Evolutionary conservation across 306 rosid genomes (phyloP).

Genomic region (Astragalus glycyphyllos): DNA sequence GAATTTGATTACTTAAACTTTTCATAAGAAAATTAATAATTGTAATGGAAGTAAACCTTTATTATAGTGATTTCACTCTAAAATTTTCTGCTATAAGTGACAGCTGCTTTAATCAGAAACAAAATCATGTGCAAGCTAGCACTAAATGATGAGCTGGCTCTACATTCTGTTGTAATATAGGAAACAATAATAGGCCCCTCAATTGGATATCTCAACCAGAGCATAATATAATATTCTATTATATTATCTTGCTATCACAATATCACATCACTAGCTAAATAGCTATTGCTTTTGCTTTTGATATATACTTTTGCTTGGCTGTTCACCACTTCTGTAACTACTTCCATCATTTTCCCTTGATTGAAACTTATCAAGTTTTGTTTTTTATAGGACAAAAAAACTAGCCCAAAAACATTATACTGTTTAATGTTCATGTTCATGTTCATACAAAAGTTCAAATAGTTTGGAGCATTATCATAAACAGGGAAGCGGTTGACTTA

Average conservation of each 20-base stretch:
- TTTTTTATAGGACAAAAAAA: background rate
- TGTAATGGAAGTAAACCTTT: slow-evolving; percentile 39
- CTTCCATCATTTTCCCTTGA: slow-evolving; percentile 17
- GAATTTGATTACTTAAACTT: slow-evolving; percentile 34
- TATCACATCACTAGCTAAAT: background rate
- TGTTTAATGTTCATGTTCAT: too few relatives aligned
- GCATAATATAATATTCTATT: slow-evolving; percentile 27
- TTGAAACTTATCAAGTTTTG: background rate
- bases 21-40: slow-evolving; percentile 28
- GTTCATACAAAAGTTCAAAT: background rate
- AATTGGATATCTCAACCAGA: slow-evolving; percentile 51
- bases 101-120: slow-evolving; percentile 1
- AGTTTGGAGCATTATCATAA: background rate
- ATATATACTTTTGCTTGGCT: slow-evolving; percentile 26
- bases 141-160: background rate
- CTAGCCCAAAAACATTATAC: too few relatives aligned
- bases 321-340: slow-evolving; percentile 23
- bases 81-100: slow-evolving; percentile 20
- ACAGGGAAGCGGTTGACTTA: background rate
- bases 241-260: slow-evolving; percentile 14
- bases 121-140: slow-evolving; percentile 39
- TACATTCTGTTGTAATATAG: slow-evolving; percentile 4
- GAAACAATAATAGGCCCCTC: slow-evolving; percentile 32
- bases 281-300: background rate
- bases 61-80: background rate